Evolutionary conservation across 345 rosid genomes (phyloP).

Genomic region (Laguncularia racemosa): DNA sequence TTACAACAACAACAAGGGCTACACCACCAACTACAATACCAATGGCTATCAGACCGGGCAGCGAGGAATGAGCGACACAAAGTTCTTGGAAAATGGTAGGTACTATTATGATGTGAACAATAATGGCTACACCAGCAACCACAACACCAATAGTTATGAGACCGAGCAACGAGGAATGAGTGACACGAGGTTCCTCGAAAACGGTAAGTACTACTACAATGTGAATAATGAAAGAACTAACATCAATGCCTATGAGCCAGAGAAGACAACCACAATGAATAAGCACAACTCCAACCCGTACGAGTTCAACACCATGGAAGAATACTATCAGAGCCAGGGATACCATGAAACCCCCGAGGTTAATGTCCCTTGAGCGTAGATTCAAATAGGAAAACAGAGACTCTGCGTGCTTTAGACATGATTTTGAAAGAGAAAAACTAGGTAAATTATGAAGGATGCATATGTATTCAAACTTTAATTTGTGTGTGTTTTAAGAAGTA

Average conservation of each 20-base stretch:
- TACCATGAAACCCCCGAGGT: conserved; percentile 20
- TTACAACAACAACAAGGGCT: conserved; percentile 4
- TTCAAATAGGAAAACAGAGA: not conserved
- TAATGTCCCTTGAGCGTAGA: conserved; percentile 30
- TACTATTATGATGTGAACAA: conserved; percentile 3
- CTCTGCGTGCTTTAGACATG: conserved; percentile 1
- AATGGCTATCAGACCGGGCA: conserved; percentile 5
- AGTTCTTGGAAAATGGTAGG: conserved; percentile 1
- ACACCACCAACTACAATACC: conserved; percentile 2
- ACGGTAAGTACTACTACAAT: conserved; percentile 34
- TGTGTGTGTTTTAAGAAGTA: too few relatives aligned
- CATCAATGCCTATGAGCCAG: conserved; percentile 8
- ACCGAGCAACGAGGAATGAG: conserved; percentile 51
- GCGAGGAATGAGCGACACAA: conserved; percentile 8
- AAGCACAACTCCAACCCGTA: conserved; percentile 3
- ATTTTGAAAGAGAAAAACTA: not conserved
- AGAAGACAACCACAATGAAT: conserved; percentile 1
- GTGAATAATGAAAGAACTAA: conserved; percentile 15
- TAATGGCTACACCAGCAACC: conserved; percentile 13
- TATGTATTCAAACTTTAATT: not conserved
- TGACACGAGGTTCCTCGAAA: conserved; percentile 44
- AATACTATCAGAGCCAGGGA: conserved; percentile 35
- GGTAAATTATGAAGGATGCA: not conserved
- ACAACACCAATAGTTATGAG: conserved; percentile 21
- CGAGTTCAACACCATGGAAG: conserved; percentile 54